Evolutionary conservation across 73 alveolate genomes (phyloP).

Genomic region (Paramecium primaurelia): DNA sequence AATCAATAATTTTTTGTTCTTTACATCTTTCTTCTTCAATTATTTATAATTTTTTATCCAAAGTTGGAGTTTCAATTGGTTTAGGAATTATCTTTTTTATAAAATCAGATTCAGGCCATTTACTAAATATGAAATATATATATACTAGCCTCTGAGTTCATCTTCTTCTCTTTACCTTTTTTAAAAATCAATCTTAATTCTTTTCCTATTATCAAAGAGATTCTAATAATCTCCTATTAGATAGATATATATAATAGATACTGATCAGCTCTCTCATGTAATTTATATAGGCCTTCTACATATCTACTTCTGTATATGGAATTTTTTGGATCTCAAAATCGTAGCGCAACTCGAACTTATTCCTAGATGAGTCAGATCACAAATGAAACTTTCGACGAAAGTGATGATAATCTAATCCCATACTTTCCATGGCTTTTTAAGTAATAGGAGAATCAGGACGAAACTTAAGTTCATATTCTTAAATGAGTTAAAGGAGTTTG

Average conservation of each 20-base stretch:
- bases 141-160: not conserved
- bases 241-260: not conserved
- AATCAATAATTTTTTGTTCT: not conserved
- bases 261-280: not conserved
- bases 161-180: not conserved
- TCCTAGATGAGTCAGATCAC: not conserved
- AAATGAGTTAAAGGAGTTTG: not conserved
- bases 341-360: not conserved
- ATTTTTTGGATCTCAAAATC: conserved; percentile 1
- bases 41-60: not conserved
- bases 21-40: not conserved
- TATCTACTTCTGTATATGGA: not conserved
- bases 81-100: not conserved
- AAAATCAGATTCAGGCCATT: not conserved
- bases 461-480: not conserved
- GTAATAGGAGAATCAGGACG: conserved; percentile 10
- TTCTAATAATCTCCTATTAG: not conserved
- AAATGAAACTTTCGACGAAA: not conserved
- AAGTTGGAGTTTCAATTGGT: not conserved
- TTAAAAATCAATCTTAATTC: not conserved
- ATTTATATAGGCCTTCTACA: not conserved
- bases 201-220: not conserved
- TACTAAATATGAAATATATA: not conserved
- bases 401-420: not conserved
- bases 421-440: not conserved